Percentiles rank a stretch among this genome's conserved stretches.
phyloP scores from a whole-genome alignment of 1,284 basidiomycete genomes.

The Pseudozyma hubeiensis region DNA sequence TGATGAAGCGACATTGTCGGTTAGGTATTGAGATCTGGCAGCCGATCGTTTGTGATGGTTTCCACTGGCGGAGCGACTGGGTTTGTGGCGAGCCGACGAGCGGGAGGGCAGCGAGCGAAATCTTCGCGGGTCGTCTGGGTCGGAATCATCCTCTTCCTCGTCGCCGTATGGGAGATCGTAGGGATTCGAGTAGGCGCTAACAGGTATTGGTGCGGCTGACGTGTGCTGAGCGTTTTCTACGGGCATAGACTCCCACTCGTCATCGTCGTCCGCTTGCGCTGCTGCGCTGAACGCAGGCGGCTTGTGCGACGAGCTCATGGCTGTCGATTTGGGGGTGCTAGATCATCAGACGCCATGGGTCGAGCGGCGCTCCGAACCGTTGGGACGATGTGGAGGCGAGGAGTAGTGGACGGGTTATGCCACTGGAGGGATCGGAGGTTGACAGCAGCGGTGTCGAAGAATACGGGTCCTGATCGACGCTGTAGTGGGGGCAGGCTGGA shows the following conservation, averaged over 20 bases:
- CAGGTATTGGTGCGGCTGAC: conserved; percentile 13
- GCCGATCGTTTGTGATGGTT: conserved; percentile 25
- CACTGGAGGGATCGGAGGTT: conserved; percentile 1
- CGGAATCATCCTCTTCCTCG: conserved; percentile 45
- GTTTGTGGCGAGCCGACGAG: conserved; percentile 14
- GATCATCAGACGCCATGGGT: conserved; percentile 14
- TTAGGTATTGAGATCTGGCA: conserved; percentile 25
- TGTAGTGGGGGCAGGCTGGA: no score
- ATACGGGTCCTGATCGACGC: not conserved
- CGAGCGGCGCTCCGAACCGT: not conserved
- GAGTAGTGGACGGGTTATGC: not conserved
- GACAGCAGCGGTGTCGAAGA: not conserved
- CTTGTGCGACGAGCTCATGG: conserved; percentile 36
- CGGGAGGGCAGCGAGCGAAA: conserved; percentile 39
- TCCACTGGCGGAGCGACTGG: conserved; percentile 15
- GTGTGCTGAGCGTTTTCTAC: conserved; percentile 19
- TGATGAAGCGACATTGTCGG: conserved; percentile 8
- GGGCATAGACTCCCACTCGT: conserved; percentile 63
- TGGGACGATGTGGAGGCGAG: conserved; percentile 6
- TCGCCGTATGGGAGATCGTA: conserved; percentile 43
- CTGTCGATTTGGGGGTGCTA: not conserved
- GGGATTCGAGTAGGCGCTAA: conserved; percentile 32
- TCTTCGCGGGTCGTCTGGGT: conserved; percentile 46
- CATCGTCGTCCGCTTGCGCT: conserved; percentile 40
- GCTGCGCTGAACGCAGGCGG: conserved; percentile 1